These are phyloP conservation scores for Solanum chiquidenum DNA, from an alignment of 257 asterid genomes.

Conservation along the genomic window DNA sequence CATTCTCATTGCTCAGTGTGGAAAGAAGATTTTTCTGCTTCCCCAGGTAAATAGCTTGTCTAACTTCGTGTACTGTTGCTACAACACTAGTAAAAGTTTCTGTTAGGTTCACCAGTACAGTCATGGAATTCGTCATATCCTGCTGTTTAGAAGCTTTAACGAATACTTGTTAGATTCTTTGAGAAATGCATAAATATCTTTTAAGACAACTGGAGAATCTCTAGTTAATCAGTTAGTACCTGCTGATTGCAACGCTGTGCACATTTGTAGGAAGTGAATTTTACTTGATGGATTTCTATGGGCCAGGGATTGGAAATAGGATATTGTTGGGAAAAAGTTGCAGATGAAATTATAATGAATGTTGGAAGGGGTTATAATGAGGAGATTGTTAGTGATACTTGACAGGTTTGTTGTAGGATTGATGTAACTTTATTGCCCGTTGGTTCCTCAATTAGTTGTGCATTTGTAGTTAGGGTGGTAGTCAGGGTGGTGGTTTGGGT, in stretches of 20 bases:
- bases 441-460: background rate
- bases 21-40: constrained; percentile 46
- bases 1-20: constrained; percentile 50
- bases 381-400: background rate
- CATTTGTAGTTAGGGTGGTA: background rate
- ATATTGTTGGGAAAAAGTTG: background rate
- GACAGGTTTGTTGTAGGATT: background rate
- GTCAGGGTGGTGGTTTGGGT: background rate
- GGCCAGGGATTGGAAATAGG: background rate
- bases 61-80: background rate
- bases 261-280: background rate
- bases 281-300: background rate
- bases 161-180: background rate
- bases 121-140: background rate
- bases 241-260: background rate
- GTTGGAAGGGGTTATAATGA: background rate
- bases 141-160: background rate
- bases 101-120: background rate
- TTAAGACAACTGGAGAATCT: background rate
- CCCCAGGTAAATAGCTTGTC: constrained; percentile 49
- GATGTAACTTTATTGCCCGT: background rate
- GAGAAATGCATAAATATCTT: background rate
- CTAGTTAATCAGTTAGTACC: background rate
- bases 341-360: background rate
- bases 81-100: background rate